Percentiles rank a stretch among this genome's conserved stretches.
phyloP scores from a whole-genome alignment of 805 yeast species.

The Candida odintsovae region DNA sequence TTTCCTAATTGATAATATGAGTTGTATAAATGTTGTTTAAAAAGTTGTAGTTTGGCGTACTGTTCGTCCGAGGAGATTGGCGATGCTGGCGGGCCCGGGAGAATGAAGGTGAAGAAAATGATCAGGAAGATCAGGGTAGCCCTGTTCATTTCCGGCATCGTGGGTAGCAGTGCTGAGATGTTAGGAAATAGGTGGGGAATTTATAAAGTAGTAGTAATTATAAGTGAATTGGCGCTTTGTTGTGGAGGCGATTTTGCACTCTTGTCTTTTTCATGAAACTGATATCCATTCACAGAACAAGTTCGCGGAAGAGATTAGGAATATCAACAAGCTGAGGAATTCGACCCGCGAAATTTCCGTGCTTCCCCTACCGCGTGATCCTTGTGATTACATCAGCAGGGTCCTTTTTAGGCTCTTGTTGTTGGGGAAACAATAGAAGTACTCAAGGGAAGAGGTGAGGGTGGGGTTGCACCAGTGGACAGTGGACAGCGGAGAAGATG shows the following conservation, averaged over 20 bases:
- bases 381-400: background rate
- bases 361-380: background rate
- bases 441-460: too few relatives aligned
- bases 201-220: too few relatives aligned
- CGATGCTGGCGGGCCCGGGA: conserved; percentile 35
- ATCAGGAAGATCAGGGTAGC: conserved; percentile 20
- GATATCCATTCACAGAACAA: background rate
- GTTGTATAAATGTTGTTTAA: conserved; percentile 30
- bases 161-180: background rate
- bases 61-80: conserved; percentile 27
- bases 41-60: conserved; percentile 31
- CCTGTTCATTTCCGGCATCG: conserved; percentile 13
- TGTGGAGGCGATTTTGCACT: background rate
- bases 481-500: background rate
- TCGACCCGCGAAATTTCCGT: too few relatives aligned
- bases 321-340: too few relatives aligned
- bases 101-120: conserved; percentile 28
- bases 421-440: background rate
- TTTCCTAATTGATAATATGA: conserved; percentile 31
- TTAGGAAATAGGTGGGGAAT: background rate
- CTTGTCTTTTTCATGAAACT: background rate
- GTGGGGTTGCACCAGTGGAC: background rate
- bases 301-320: background rate
- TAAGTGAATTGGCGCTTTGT: too few relatives aligned
- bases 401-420: background rate